Conservation (phyloP, 352 stramenopile genomes). For the Phytophthora constricta region DNA sequence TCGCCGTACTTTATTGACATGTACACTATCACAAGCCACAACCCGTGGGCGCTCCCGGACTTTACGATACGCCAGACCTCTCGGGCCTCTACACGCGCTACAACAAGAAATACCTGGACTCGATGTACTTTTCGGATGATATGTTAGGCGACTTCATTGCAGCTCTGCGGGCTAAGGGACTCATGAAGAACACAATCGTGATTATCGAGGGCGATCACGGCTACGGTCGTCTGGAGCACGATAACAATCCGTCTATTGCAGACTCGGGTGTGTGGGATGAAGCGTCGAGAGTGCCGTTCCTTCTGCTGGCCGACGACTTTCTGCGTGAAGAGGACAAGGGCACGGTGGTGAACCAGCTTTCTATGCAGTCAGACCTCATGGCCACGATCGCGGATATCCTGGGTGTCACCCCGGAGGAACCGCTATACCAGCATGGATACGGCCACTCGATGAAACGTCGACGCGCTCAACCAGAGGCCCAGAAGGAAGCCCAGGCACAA, state of each 20-base stretch:
- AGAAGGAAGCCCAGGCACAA: slow-evolving; percentile 29
- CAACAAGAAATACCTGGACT: slow-evolving; percentile 76
- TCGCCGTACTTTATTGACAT: slow-evolving; percentile 82
- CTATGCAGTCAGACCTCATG: slow-evolving; percentile 80
- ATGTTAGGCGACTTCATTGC: slow-evolving; percentile 70
- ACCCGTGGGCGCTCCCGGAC: slow-evolving; percentile 59
- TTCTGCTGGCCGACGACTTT: slow-evolving; percentile 74
- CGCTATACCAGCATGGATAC: slow-evolving; percentile 68
- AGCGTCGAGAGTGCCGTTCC: slow-evolving; percentile 63
- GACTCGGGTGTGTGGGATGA: slow-evolving; percentile 76
- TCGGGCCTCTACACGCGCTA: slow-evolving; percentile 63
- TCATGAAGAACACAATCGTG: slow-evolving; percentile 81
- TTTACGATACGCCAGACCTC: slow-evolving; percentile 59
- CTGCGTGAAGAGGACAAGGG: slow-evolving; percentile 53
- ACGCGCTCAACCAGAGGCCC: slow-evolving; percentile 25
- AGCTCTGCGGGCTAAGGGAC: slow-evolving; percentile 49
- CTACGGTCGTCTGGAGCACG: slow-evolving; percentile 70
- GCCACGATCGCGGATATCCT: slow-evolving; percentile 73
- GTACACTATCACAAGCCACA: slow-evolving; percentile 81
- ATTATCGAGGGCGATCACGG: slow-evolving; percentile 76
- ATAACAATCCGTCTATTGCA: slow-evolving; percentile 68
- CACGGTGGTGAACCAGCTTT: slow-evolving; percentile 57
- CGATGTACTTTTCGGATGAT: slow-evolving; percentile 74
- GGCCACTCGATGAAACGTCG: slow-evolving; percentile 78
- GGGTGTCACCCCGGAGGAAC: slow-evolving; percentile 54